Base-by-base conservation (phyloP, 257 asterid species). In the Solanum boliviense region DNA sequence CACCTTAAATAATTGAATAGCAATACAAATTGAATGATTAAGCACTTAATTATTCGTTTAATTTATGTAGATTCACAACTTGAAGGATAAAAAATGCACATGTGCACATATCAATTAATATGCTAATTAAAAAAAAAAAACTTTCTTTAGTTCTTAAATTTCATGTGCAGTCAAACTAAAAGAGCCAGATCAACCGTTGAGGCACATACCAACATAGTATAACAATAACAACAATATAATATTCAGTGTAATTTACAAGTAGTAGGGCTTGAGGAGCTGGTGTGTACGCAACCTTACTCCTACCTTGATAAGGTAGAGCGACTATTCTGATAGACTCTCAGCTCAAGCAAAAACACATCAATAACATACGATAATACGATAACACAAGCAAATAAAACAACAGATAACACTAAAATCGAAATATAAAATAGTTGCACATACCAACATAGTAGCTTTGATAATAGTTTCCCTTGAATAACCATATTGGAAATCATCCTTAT, bases 391-490 rank as follows among this genome's bases (percentile, higher is more conserved):
- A 56, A 56, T 16, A 56, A 56, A 56, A 56, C 10, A 56, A 56
- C 65, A 56, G 0, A 18, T 56, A 56, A 56, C 65, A 56, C n/a
- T 56, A 60, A 23, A 23, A 60, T 60, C 29, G 27, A 60, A 60
- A 23, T 21, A 60, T 21, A 60, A 60, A 13, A 23, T 23, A 3
- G 6, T 60, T 15, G 32, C 5, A 44, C 29, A 9, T 71, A 86
- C 79, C 81, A 73, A 34, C 72, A 58, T 32, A 6, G 48, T 84
- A 56, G 87, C 87, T 60, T 84, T 84, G 56, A 84, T 84, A 31
- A 84, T 32, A 1, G 76, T 84, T n/a, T 84, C 87, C 16, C 87
- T n/a, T 4, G 74, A 56, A 39, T 84, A 84, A 23, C 46, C 48
- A 67, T 34, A 84, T 16, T 76, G 84, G 60, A 76, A n/a, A 39